Percentiles rank a stretch among this genome's conserved stretches.
Evolutionary conservation across 306 rosid genomes (phyloP).

Genomic region (Ormosia emarginata): DNA sequence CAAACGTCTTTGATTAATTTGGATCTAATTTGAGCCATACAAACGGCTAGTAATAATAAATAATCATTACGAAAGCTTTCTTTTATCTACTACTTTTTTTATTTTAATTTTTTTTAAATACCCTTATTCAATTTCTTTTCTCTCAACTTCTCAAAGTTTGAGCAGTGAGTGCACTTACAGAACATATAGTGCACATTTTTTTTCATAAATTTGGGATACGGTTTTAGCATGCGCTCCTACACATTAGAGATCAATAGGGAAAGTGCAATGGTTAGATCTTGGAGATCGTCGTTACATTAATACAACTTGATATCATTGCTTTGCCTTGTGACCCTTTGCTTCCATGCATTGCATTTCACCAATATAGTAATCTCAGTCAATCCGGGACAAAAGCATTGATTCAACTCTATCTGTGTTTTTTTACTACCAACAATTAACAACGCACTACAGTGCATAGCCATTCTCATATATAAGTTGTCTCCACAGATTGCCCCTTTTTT

Average conservation of each 20-base stretch:
- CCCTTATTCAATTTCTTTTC: neutral
- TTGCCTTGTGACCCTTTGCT: neutral
- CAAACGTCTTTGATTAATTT: constrained; percentile 14
- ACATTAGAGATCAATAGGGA: neutral
- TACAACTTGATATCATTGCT: neutral
- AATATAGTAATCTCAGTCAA: constrained; percentile 6
- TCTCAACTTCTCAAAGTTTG: constrained; percentile 8
- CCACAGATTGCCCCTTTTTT: neutral
- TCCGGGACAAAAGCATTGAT: neutral
- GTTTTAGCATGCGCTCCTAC: constrained; percentile 7
- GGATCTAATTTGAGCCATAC: constrained; percentile 33
- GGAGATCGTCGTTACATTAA: constrained; percentile 1
- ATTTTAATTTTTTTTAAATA: neutral
- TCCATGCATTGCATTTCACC: constrained; percentile 7
- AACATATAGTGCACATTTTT: neutral
- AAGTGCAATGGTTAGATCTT: constrained; percentile 39
- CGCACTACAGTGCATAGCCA: neutral
- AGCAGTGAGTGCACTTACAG: neutral
- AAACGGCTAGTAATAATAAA: constrained; percentile 6
- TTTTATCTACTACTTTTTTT: neutral
- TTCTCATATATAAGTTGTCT: neutral
- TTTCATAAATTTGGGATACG: neutral
- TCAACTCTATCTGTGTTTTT: neutral
- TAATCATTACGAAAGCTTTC: constrained; percentile 16
- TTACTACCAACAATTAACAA: constrained; percentile 13